Conservation (phyloP, 208 protist genomes). For the Acanthamoeba triangularis region DNA sequence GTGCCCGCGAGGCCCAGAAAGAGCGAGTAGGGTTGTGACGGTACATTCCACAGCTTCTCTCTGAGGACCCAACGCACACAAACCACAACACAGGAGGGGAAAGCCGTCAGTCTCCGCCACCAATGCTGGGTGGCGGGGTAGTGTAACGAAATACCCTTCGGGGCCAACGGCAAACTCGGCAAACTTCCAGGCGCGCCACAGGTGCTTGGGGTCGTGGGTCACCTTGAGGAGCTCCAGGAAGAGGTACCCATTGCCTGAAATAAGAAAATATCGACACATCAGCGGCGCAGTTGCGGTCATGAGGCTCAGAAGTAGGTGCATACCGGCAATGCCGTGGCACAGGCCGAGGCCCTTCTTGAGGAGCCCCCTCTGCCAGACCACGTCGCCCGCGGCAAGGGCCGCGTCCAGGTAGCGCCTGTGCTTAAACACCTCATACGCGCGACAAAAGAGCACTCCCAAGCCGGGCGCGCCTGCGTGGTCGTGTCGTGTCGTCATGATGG, state of each 20-base stretch:
- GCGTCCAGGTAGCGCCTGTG: constrained; percentile 18
- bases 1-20: constrained; percentile 21
- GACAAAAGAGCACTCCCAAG: constrained; percentile 6
- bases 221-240: constrained; percentile 65
- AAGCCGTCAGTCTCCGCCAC: neutral
- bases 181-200: constrained; percentile 50
- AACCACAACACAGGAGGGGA: neutral
- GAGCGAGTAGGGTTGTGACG: constrained; percentile 64
- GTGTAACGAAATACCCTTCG: neutral
- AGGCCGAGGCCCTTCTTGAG: constrained; percentile 62
- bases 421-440: constrained; percentile 11
- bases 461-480: constrained; percentile 10
- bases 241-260: constrained; percentile 30
- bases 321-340: constrained; percentile 51
- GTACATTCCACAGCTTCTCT: constrained; percentile 59
- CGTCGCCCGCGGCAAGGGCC: constrained; percentile 14
- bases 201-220: constrained; percentile 3
- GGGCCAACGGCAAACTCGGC: constrained; percentile 19
- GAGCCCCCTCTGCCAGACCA: constrained; percentile 28
- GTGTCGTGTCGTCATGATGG: no score
- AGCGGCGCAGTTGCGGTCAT: neutral
- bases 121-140: neutral
- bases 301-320: neutral
- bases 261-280: no score
- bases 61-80: neutral